A percentile compares a stretch with the other conserved stretches of the same genome.
Evolutionary conservation across 2,329 filamentous ascomycete genomes (phyloP).

Genomic region (Pseudogymnoascus sp.): DNA sequence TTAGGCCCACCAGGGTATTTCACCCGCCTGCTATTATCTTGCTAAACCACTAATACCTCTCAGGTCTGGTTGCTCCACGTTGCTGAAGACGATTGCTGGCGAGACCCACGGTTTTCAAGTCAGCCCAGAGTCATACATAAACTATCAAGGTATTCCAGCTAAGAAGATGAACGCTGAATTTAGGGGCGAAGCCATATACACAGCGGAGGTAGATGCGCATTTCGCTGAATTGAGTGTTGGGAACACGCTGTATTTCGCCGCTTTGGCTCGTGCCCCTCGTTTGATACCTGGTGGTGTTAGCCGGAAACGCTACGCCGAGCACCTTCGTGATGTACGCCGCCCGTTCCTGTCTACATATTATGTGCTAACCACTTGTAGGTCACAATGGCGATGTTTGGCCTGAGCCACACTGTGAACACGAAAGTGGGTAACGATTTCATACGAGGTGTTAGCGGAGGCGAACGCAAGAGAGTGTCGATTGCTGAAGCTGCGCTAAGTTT

Average conservation of each 20-base stretch:
- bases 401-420: slow-evolving; percentile 50
- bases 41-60: neutral
- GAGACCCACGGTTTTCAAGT: slow-evolving; percentile 74
- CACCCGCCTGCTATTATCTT: neutral
- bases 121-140: slow-evolving; percentile 62
- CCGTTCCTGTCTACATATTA: neutral
- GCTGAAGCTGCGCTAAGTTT: slow-evolving; percentile 36
- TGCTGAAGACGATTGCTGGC: slow-evolving; percentile 75
- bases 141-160: slow-evolving; percentile 58
- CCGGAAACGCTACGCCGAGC: slow-evolving; percentile 46
- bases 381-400: slow-evolving; percentile 67
- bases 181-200: slow-evolving; percentile 80
- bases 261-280: slow-evolving; percentile 57
- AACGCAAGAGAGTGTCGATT: slow-evolving; percentile 52
- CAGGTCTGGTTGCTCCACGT: slow-evolving; percentile 65
- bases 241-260: slow-evolving; percentile 71
- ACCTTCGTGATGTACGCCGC: slow-evolving; percentile 53
- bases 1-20: slow-evolving; percentile 54
- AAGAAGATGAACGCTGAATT: slow-evolving; percentile 71
- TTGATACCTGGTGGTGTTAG: slow-evolving; percentile 50
- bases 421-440: slow-evolving; percentile 51
- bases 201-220: slow-evolving; percentile 74
- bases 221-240: slow-evolving; percentile 70
- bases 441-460: slow-evolving; percentile 52
- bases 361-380: neutral